phyloP scores from a whole-genome alignment of 2,329 filamentous ascomycete genomes.

The Botrytis paeoniae region DNA sequence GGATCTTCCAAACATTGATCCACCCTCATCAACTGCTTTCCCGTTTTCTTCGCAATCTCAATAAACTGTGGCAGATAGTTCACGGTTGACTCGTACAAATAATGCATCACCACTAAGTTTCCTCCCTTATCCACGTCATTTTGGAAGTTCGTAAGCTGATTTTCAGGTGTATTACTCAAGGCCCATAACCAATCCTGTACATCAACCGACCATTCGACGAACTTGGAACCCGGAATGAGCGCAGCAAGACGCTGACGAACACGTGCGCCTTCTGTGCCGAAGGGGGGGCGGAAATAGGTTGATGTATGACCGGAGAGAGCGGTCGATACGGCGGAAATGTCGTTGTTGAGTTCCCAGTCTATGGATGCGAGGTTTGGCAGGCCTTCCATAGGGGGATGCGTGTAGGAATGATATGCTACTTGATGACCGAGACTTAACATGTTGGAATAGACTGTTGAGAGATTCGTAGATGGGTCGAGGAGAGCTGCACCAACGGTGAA shows the following conservation, averaged over 20 bases:
- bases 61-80: conserved; percentile 63
- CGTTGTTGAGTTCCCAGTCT: conserved; percentile 60
- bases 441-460: conserved; percentile 61
- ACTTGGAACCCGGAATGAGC: conserved; percentile 50
- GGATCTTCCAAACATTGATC: conserved; percentile 66
- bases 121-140: conserved; percentile 61
- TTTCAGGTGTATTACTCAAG: conserved; percentile 57
- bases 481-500: conserved; percentile 67
- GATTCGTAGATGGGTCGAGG: conserved; percentile 55
- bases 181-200: conserved; percentile 72
- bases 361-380: conserved; percentile 51
- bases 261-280: conserved; percentile 64
- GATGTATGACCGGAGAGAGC: conserved; percentile 40
- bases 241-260: conserved; percentile 61
- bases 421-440: conserved; percentile 63
- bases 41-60: conserved; percentile 58
- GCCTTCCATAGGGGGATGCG: conserved; percentile 65
- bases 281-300: conserved; percentile 66
- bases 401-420: conserved; percentile 65
- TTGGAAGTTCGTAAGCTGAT: conserved; percentile 64
- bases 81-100: conserved; percentile 62
- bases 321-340: conserved; percentile 48
- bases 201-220: conserved; percentile 68
- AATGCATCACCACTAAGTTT: conserved; percentile 66
- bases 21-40: conserved; percentile 63